These are phyloP conservation scores for Crucibulum parvulum DNA, from an alignment of 1,284 basidiomycete genomes.

Conservation along the genomic window DNA sequence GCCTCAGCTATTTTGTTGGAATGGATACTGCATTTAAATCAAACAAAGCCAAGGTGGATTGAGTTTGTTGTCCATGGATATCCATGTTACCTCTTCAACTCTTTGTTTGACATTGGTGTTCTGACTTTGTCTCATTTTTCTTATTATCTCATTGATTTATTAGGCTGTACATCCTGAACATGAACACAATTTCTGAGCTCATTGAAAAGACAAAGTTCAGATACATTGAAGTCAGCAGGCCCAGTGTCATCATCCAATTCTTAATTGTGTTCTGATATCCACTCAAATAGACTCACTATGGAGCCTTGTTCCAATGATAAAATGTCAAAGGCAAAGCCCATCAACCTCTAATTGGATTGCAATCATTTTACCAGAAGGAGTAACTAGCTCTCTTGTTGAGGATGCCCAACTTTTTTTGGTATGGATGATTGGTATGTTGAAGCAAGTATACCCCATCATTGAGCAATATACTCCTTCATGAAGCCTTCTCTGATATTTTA, in stretches of 20 bases:
- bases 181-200: constrained; percentile 48
- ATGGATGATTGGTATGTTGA: constrained; percentile 57
- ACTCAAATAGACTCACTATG: constrained; percentile 35
- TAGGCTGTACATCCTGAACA: constrained; percentile 55
- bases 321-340: constrained; percentile 53
- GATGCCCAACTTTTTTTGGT: too few species aligned
- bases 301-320: constrained; percentile 44
- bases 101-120: constrained; percentile 34
- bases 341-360: constrained; percentile 52
- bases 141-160: background rate
- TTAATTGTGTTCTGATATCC: background rate
- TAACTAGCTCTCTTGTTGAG: too few species aligned
- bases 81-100: constrained; percentile 15
- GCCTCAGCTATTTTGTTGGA: constrained; percentile 56
- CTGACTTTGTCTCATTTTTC: constrained; percentile 14
- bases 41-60: constrained; percentile 26
- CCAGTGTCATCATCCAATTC: constrained; percentile 11
- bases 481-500: constrained; percentile 3
- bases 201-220: constrained; percentile 51
- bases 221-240: constrained; percentile 50
- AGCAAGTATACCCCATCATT: constrained; percentile 58
- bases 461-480: constrained; percentile 24
- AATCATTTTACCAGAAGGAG: constrained; percentile 4
- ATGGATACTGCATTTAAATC: constrained; percentile 56
- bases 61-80: background rate